Evolutionary conservation across 345 rosid genomes (phyloP).

Genomic region (Rhodamnia rubescens): DNA sequence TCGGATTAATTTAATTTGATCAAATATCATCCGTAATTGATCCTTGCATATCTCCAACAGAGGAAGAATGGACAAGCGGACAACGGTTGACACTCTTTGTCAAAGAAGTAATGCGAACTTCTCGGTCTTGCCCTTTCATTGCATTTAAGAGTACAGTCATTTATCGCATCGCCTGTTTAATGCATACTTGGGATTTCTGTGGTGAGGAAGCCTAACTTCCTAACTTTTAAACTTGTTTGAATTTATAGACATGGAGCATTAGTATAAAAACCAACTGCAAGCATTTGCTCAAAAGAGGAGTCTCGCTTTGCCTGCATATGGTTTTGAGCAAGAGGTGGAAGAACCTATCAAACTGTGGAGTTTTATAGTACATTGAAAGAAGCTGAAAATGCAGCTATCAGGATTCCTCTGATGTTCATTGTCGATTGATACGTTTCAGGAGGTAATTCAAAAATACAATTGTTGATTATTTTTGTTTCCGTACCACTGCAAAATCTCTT

Average conservation of each 20-base stretch:
- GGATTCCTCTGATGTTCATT: slow-evolving; percentile 19
- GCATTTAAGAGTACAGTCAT: not conserved
- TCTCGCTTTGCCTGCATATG: slow-evolving; percentile 16
- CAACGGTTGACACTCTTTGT: too few species aligned
- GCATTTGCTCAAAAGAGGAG: slow-evolving; percentile 12
- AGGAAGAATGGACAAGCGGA: too few species aligned
- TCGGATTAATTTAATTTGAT: too few species aligned
- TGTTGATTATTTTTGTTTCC: not conserved
- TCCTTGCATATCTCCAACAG: too few species aligned
- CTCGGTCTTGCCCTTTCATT: not conserved
- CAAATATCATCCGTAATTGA: too few species aligned
- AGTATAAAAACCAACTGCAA: too few species aligned
- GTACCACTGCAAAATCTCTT: not conserved
- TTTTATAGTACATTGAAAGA: slow-evolving; percentile 4
- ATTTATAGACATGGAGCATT: too few species aligned
- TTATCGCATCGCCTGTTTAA: too few species aligned
- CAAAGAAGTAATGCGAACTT: too few species aligned
- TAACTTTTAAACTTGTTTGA: too few species aligned
- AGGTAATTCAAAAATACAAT: slow-evolving; percentile 8
- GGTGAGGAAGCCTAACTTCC: too few species aligned
- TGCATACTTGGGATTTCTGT: too few species aligned
- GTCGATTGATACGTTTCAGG: slow-evolving; percentile 3
- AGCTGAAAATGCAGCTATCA: slow-evolving; percentile 33
- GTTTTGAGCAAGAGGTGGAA: slow-evolving; percentile 16
- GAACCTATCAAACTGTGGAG: slow-evolving; percentile 11